Conservation (phyloP, 192 early-diverging fungal species). For the Chytriomyces sp. region DNA sequence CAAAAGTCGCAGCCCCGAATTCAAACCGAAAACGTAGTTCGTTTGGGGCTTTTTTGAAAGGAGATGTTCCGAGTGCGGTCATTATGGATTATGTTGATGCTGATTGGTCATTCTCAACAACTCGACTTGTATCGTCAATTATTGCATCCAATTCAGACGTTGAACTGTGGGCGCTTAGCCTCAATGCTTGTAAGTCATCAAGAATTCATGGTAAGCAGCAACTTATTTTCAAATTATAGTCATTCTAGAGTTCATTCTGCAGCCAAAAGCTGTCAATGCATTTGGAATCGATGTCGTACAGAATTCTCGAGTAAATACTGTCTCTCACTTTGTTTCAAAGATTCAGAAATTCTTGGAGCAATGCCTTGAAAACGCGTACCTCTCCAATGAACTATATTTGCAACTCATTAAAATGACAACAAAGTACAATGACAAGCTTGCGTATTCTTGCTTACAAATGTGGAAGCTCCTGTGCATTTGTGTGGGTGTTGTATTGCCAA, state of each 20-base stretch:
- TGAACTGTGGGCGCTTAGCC: conserved; percentile 37
- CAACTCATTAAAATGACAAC: conserved; percentile 52
- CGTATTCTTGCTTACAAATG: conserved; percentile 30
- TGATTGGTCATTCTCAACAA: conserved; percentile 31
- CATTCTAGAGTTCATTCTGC: conserved; percentile 9
- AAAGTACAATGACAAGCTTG: conserved; percentile 37
- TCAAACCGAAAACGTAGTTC: background rate
- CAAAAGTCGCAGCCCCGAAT: background rate
- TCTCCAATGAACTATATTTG: conserved; percentile 50
- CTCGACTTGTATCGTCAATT: conserved; percentile 35
- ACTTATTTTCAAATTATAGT: background rate
- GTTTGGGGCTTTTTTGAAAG: conserved; percentile 14
- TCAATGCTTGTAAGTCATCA: conserved; percentile 12
- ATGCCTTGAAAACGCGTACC: conserved; percentile 33
- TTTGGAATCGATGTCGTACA: background rate
- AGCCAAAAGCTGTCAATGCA: background rate
- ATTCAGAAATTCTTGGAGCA: conserved; percentile 39
- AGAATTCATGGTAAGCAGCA: background rate
- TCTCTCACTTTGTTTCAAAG: conserved; percentile 12
- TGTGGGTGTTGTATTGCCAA: conserved; percentile 41
- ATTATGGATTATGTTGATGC: conserved; percentile 15
- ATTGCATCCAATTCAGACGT: conserved; percentile 25
- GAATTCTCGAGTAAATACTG: background rate
- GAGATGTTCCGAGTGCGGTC: background rate
- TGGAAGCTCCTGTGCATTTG: conserved; percentile 47